Evolutionary conservation across 2,329 filamentous ascomycete species (phyloP).

Genomic region (Hirsutella rhossiliensis): DNA sequence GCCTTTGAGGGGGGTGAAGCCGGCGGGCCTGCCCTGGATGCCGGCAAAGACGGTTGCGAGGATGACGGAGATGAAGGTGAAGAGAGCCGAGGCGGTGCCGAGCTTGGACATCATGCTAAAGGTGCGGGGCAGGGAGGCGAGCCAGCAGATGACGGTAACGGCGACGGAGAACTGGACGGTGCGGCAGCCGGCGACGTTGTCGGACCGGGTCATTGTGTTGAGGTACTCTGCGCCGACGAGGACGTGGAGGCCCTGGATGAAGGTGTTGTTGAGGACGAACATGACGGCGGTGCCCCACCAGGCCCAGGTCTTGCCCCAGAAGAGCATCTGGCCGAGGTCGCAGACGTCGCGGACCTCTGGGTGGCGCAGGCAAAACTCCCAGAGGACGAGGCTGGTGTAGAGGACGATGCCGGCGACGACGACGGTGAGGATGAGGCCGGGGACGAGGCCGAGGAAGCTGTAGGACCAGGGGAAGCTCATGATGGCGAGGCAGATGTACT

Average conservation of each 20-base stretch:
- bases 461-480: slow-evolving; percentile 97
- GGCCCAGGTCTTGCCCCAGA: slow-evolving; percentile 69
- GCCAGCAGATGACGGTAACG: slow-evolving; percentile 61
- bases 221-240: slow-evolving; percentile 77
- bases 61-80: slow-evolving; percentile 82
- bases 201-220: slow-evolving; percentile 70
- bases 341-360: slow-evolving; percentile 88
- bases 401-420: slow-evolving; percentile 68
- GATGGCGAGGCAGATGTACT: slow-evolving; percentile 86
- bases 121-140: slow-evolving; percentile 74
- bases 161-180: slow-evolving; percentile 72
- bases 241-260: slow-evolving; percentile 74
- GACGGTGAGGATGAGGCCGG: slow-evolving; percentile 69
- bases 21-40: slow-evolving; percentile 61
- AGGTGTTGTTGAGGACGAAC: slow-evolving; percentile 91
- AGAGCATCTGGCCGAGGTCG: slow-evolving; percentile 91
- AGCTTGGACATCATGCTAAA: slow-evolving; percentile 71
- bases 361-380: slow-evolving; percentile 84
- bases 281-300: slow-evolving; percentile 64
- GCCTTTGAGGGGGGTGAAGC: slow-evolving; percentile 46
- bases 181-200: slow-evolving; percentile 51
- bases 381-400: slow-evolving; percentile 54
- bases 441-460: slow-evolving; percentile 73
- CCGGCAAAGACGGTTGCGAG: slow-evolving; percentile 74
- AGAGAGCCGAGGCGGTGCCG: slow-evolving; percentile 67